phyloP scores from a whole-genome alignment of 495 filamentous ascomycete genomes.

The Tuber aestivum region DNA sequence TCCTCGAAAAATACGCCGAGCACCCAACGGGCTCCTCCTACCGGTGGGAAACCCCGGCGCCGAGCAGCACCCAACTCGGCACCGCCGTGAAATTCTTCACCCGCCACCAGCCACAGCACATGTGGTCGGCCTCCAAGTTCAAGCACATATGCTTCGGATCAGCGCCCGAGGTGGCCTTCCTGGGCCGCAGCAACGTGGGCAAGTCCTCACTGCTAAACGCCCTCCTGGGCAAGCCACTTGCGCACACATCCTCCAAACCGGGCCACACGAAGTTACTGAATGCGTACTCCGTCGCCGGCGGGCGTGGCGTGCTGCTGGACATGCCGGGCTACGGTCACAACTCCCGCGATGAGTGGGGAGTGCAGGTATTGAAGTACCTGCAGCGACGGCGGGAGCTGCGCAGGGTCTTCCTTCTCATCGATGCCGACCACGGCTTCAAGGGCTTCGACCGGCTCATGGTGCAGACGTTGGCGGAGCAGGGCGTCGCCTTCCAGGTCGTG shows the following conservation, averaged over 20 bases:
- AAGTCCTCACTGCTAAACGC: conserved; percentile 87
- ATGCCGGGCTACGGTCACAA: conserved; percentile 92
- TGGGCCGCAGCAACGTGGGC: conserved; percentile 85
- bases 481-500: conserved; percentile 69
- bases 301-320: conserved; percentile 62
- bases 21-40: conserved; percentile 29
- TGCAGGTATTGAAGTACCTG: conserved; percentile 80
- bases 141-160: conserved; percentile 56
- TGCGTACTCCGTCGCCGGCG: conserved; percentile 67
- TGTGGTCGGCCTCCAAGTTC: conserved; percentile 68
- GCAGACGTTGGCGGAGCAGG: conserved; percentile 54
- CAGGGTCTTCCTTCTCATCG: conserved; percentile 77
- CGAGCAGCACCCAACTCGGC: conserved; percentile 52
- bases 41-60: conserved; percentile 43
- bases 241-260: conserved; percentile 63
- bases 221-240: conserved; percentile 54
- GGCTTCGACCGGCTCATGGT: conserved; percentile 62
- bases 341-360: conserved; percentile 71
- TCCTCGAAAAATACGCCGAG: conserved; percentile 1
- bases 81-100: conserved; percentile 62
- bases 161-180: conserved; percentile 62
- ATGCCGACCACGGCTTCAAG: conserved; percentile 76
- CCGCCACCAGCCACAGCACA: conserved; percentile 54
- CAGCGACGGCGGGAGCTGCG: conserved; percentile 59
- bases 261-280: conserved; percentile 80